Conservation (phyloP, 2,329 filamentous ascomycete species). For the Ophiocordyceps sinensis region DNA sequence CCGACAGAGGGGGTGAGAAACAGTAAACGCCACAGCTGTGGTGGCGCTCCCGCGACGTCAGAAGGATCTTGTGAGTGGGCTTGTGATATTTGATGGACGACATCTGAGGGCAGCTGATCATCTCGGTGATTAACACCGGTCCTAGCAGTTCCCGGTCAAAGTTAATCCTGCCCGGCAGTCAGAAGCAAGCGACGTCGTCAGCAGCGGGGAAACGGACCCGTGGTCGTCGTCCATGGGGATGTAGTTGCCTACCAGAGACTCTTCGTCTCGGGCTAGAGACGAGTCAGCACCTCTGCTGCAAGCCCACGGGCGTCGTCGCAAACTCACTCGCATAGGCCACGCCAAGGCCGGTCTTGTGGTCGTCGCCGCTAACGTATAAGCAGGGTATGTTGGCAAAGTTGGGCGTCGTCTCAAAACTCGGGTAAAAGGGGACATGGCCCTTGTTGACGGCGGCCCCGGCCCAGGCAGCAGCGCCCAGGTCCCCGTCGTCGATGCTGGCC, state of each 20-base stretch:
- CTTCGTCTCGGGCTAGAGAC: constrained; percentile 17
- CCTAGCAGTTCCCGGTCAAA: constrained; percentile 1
- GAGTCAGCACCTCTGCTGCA: neutral
- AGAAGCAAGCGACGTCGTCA: neutral
- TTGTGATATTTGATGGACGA: constrained; percentile 33
- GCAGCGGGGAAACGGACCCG: constrained; percentile 14
- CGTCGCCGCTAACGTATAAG: constrained; percentile 25
- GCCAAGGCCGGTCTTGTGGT: constrained; percentile 24
- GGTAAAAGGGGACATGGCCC: constrained; percentile 22
- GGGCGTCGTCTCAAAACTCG: constrained; percentile 11
- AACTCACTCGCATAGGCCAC: constrained; percentile 29
- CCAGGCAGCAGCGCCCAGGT: constrained; percentile 20
- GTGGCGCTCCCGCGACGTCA: constrained; percentile 23
- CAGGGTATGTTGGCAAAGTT: constrained; percentile 21
- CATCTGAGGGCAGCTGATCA: constrained; percentile 23
- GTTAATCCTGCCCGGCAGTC: constrained; percentile 2
- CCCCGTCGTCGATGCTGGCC: constrained; percentile 10
- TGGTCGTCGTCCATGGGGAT: constrained; percentile 28
- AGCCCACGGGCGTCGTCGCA: neutral
- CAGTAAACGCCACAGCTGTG: constrained; percentile 18
- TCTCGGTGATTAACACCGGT: constrained; percentile 15
- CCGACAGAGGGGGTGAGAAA: constrained; percentile 21
- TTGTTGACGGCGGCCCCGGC: constrained; percentile 22
- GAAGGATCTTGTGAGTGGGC: constrained; percentile 24
- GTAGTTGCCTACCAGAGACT: constrained; percentile 23